phyloP scores from a whole-genome alignment of 1,284 basidiomycete genomes.

The Naganishia sp. region DNA sequence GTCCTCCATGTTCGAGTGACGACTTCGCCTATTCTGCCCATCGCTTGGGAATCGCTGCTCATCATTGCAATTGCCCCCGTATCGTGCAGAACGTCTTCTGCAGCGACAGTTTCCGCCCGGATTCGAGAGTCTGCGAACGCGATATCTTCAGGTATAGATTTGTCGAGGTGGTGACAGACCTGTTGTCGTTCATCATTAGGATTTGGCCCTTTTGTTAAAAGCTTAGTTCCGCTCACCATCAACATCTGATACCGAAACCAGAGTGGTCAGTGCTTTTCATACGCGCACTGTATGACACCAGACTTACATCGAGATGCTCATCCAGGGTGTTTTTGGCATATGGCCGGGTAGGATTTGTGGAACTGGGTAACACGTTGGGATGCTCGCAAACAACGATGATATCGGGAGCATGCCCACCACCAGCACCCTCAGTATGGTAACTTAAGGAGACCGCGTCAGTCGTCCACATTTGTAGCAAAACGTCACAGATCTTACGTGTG shows the following conservation, averaged over 20 bases:
- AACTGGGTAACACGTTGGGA: constrained; percentile 90
- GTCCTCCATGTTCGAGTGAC: constrained; percentile 92
- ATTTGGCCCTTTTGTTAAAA: constrained; percentile 31
- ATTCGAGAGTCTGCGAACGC: constrained; percentile 98
- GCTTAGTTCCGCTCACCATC: constrained; percentile 66
- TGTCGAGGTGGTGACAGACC: constrained; percentile 82
- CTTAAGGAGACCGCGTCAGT: constrained; percentile 33
- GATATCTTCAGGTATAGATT: constrained; percentile 86
- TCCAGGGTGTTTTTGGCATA: constrained; percentile 91
- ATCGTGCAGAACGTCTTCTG: constrained; percentile 96
- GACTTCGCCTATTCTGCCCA: constrained; percentile 97
- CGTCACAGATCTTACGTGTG: constrained; percentile 63
- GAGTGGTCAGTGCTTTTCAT: not conserved
- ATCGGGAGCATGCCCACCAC: constrained; percentile 95
- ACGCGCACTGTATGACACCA: constrained; percentile 14
- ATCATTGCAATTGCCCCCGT: constrained; percentile 95
- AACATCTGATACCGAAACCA: constrained; percentile 68
- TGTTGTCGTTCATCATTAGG: not conserved
- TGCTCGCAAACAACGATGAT: constrained; percentile 94
- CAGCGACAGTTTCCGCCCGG: constrained; percentile 92
- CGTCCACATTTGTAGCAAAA: too few species aligned
- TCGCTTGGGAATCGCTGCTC: constrained; percentile 91
- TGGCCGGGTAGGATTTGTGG: constrained; percentile 95
- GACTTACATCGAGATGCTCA: constrained; percentile 87
- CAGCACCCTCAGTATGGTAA: constrained; percentile 92